Evolutionary conservation across 2,329 filamentous ascomycete species (phyloP), one percentile per base, ranked within the genome.

Genomic region (Periconia digitata): DNA sequence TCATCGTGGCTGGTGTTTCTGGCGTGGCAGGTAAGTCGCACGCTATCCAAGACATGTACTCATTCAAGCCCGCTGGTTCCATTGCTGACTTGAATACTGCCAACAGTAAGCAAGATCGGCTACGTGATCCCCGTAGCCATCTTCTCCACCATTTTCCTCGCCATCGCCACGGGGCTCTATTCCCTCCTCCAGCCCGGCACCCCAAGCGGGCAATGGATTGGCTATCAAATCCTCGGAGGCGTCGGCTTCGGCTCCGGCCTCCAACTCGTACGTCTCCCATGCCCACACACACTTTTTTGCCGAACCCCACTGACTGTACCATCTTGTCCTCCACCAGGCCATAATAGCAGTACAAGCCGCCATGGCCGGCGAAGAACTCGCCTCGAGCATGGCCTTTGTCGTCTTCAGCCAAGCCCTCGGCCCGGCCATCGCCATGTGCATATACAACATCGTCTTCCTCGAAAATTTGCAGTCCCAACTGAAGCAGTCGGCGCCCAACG

Each of bases 221-320:
- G 76, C 7, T 79, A 73, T 52, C 75, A 79, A 47, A 65, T 73
- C 15, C 44, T 79, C 1, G 36, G 64, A 3, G 77, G 76, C 2
- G 54, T 41, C 13, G 41, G 46, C 0, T 17, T 8, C 8, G 46
- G 40, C 12, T 27, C 46, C 20, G 32, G 29, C 3, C 12, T 40
- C 18, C 35, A 48, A 17, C 24, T 44, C 10, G 43, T 44, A 20
- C 20, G 42, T 44, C 16, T 44, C 42, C 41, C 17, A 32, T 32
- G 27, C 8, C 27, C 41, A 3, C 17, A 15, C n/a, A 16, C 41
- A 34, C 4, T 6, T 12, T 21, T 35, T 21, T 20, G 15, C 32
- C 18, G 3, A 3, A 15, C n/a, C 41, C 35, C 15, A 43, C 41
- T 18, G 10, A 20, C 12, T 43, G 6, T 15, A 39, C n/a, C n/a